A percentile compares a stretch with the other conserved stretches of the same genome.
phyloP scores from a whole-genome alignment of 2,329 filamentous ascomycete species.

The Raffaelea deltoideospora region DNA sequence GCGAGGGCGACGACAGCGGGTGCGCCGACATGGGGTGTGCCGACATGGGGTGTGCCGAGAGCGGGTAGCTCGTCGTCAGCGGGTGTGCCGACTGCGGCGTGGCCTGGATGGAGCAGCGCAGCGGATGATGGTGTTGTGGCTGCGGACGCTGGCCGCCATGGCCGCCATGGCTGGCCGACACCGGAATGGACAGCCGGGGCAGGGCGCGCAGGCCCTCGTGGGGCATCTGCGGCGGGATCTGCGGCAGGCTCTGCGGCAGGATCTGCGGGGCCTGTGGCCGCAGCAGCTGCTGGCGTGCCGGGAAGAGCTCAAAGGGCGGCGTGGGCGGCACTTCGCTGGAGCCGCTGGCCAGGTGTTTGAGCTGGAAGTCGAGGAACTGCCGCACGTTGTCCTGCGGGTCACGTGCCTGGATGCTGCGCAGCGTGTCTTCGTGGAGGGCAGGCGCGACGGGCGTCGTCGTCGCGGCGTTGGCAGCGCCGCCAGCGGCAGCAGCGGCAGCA shows the following conservation, averaged over 20 bases:
- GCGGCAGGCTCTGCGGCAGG: too few relatives aligned
- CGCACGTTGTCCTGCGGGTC: conserved; percentile 89
- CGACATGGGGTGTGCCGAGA: conserved; percentile 12
- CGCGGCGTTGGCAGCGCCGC: background rate
- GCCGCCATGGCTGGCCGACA: conserved; percentile 12
- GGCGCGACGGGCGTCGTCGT: conserved; percentile 31
- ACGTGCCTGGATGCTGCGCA: conserved; percentile 52
- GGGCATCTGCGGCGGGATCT: conserved; percentile 18
- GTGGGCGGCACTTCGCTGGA: conserved; percentile 48
- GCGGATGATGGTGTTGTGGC: too few relatives aligned
- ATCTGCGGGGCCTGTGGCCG: conserved; percentile 2
- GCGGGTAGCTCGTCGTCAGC: conserved; percentile 9
- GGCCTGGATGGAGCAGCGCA: too few relatives aligned
- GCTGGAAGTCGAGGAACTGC: conserved; percentile 80
- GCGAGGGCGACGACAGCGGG: background rate
- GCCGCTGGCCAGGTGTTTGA: conserved; percentile 27
- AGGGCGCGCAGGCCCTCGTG: conserved; percentile 41
- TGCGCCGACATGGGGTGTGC: conserved; percentile 11
- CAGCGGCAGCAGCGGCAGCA: background rate
- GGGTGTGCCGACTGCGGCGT: conserved; percentile 11
- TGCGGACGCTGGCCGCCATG: background rate
- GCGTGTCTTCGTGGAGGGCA: conserved; percentile 56
- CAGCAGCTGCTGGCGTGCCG: conserved; percentile 17
- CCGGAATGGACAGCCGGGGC: conserved; percentile 47
- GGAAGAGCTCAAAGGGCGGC: conserved; percentile 52